Percentiles rank a stretch among this genome's conserved stretches.
phyloP scores from a whole-genome alignment of 169 alveolate species.

The Plasmodium malariae region DNA sequence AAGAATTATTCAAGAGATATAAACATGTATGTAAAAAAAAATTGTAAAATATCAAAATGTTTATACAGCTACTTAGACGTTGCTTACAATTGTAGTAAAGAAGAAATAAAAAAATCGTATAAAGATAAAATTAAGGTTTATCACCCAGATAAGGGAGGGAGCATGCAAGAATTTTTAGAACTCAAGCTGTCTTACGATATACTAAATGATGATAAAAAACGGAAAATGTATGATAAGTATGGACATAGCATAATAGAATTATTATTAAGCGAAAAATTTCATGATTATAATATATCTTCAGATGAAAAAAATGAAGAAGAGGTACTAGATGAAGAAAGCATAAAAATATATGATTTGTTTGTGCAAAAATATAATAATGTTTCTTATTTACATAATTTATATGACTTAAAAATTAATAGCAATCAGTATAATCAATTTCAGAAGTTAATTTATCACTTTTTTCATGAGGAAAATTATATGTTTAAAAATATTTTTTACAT shows the following conservation, averaged over 20 bases:
- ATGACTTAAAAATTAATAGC: conserved; percentile 40
- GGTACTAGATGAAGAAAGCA: conserved; percentile 30
- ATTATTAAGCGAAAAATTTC: conserved; percentile 59
- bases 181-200: conserved; percentile 68
- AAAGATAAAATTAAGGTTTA: conserved; percentile 66
- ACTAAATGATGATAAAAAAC: conserved; percentile 49
- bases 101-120: conserved; percentile 65
- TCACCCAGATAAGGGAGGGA: conserved; percentile 76
- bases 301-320: conserved; percentile 58
- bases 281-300: conserved; percentile 52
- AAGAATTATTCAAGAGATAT: conserved; percentile 5
- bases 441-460: conserved; percentile 59
- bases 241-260: conserved; percentile 69
- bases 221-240: conserved; percentile 75
- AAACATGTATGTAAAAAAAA: conserved; percentile 14
- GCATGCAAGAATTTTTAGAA: conserved; percentile 46
- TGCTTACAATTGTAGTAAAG: conserved; percentile 43
- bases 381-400: conserved; percentile 54
- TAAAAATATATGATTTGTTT: conserved; percentile 53
- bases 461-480: conserved; percentile 20
- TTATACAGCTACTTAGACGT: conserved; percentile 51
- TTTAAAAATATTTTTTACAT: conserved; percentile 52
- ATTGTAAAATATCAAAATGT: conserved; percentile 35
- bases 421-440: conserved; percentile 64
- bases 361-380: conserved; percentile 55